Evolutionary conservation across 2,329 filamentous ascomycete genomes (phyloP).

Genomic region (Sclerotinia trifoliorum): DNA sequence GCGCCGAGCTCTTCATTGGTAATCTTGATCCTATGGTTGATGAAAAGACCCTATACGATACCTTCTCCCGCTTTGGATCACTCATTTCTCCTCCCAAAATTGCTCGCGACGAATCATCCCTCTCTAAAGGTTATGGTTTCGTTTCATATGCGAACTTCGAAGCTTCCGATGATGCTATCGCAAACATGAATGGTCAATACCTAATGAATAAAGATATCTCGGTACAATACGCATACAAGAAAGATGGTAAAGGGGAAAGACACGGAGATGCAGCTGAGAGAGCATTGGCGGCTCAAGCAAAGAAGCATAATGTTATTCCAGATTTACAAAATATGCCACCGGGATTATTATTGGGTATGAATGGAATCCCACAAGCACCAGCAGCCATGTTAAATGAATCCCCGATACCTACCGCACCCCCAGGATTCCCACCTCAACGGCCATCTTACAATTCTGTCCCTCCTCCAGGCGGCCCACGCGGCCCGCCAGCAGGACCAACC

Average conservation of each 20-base stretch:
- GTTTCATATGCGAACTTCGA: slow-evolving; percentile 93
- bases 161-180: slow-evolving; percentile 84
- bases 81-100: slow-evolving; percentile 85
- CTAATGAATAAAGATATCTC: slow-evolving; percentile 95
- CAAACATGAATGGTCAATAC: slow-evolving; percentile 93
- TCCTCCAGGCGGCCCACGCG: slow-evolving; percentile 37
- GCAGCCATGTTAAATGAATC: slow-evolving; percentile 42
- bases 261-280: slow-evolving; percentile 94
- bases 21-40: slow-evolving; percentile 94
- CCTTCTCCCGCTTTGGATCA: slow-evolving; percentile 86
- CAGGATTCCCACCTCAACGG: slow-evolving; percentile 33
- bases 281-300: slow-evolving; percentile 85
- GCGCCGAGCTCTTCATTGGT: slow-evolving; percentile 94
- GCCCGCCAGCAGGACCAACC: slow-evolving; percentile 45
- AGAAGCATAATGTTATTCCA: slow-evolving; percentile 88
- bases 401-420: slow-evolving; percentile 28
- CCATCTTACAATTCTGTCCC: slow-evolving; percentile 38
- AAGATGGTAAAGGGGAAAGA: slow-evolving; percentile 94
- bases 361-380: slow-evolving; percentile 44
- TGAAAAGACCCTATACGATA: slow-evolving; percentile 94
- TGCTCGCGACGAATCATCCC: slow-evolving; percentile 81
- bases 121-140: slow-evolving; percentile 95
- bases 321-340: slow-evolving; percentile 49
- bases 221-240: slow-evolving; percentile 99
- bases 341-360: slow-evolving; percentile 41